phyloP scores from a whole-genome alignment of 805 yeast species.

The Sugiyamaella chiloensis region DNA sequence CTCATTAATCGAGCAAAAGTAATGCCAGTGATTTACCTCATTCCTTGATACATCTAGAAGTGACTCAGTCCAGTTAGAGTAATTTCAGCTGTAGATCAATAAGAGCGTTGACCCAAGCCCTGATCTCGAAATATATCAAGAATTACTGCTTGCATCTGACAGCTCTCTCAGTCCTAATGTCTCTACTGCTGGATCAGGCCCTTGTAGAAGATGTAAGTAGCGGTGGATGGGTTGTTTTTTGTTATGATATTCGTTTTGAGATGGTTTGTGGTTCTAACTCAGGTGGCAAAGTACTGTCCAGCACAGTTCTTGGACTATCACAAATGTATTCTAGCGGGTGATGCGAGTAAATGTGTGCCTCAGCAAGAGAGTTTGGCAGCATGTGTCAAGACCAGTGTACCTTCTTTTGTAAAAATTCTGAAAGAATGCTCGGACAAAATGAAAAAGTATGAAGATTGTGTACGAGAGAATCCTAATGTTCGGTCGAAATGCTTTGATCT shows the following conservation, averaged over 20 bases:
- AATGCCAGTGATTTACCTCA: too few species aligned
- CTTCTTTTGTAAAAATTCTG: constrained; percentile 68
- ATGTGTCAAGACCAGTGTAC: constrained; percentile 65
- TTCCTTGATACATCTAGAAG: too few species aligned
- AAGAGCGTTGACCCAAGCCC: too few species aligned
- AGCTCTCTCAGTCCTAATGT: constrained; percentile 38
- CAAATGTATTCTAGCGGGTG: constrained; percentile 61
- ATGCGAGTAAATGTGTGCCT: constrained; percentile 47
- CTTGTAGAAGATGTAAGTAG: constrained; percentile 64
- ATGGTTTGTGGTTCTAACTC: background rate
- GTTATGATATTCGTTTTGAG: constrained; percentile 5
- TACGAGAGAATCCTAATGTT: constrained; percentile 44
- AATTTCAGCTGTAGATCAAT: too few species aligned
- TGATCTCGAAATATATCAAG: too few species aligned
- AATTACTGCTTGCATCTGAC: too few species aligned
- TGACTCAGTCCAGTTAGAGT: too few species aligned
- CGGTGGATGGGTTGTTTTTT: background rate
- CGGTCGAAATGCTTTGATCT: constrained; percentile 52
- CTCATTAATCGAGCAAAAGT: too few species aligned
- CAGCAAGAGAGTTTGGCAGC: constrained; percentile 56
- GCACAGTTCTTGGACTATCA: constrained; percentile 69
- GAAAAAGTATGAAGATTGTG: constrained; percentile 64
- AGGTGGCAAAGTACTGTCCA: constrained; percentile 72
- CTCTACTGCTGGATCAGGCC: constrained; percentile 60
- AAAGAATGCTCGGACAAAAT: constrained; percentile 55